phyloP scores from a whole-genome alignment of 352 stramenopile genomes.

The Phytophthora constricta region DNA sequence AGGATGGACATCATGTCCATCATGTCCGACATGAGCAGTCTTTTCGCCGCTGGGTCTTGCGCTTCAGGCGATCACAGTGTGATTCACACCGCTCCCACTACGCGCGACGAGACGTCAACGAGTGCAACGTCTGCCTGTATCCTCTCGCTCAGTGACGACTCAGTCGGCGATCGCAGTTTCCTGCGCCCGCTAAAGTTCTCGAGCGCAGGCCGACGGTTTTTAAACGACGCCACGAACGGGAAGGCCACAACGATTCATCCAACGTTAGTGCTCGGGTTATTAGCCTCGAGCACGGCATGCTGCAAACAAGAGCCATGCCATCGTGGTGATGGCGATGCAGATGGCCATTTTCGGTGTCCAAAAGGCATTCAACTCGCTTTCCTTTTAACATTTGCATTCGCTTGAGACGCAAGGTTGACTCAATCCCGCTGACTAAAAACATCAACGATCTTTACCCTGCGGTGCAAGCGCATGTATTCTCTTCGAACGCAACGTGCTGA shows the following conservation, averaged over 20 bases:
- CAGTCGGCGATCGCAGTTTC: neutral
- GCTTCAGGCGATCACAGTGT: neutral
- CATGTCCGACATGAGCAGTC: too few species aligned
- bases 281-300: too few species aligned
- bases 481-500: conserved; percentile 2
- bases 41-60: neutral
- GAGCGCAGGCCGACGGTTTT: neutral
- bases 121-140: conserved; percentile 6
- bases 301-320: neutral
- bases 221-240: too few species aligned
- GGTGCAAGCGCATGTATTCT: neutral
- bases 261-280: too few species aligned
- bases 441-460: neutral
- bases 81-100: too few species aligned
- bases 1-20: neutral
- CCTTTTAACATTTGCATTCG: neutral
- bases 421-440: neutral
- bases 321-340: neutral
- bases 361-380: too few species aligned
- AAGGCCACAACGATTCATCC: too few species aligned
- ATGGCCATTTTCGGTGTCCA: too few species aligned
- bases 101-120: neutral
- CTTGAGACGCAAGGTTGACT: conserved; percentile 1
- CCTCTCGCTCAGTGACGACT: neutral
- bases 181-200: conserved; percentile 3